These are phyloP conservation scores for Podospora pseudopauciseta DNA, from an alignment of 495 filamentous ascomycete species.

Conservation along the genomic window DNA sequence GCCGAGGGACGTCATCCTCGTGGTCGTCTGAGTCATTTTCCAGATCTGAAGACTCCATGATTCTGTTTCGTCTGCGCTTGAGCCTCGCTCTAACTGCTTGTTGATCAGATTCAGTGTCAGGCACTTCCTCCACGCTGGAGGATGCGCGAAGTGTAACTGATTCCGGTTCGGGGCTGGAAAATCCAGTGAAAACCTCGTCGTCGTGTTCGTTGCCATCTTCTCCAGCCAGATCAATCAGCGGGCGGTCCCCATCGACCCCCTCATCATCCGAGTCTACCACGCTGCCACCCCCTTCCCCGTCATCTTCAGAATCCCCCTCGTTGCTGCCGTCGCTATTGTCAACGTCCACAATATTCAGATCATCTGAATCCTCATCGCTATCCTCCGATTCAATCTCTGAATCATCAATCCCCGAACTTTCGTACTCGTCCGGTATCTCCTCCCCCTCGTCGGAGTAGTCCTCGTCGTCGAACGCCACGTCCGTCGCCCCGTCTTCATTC, in stretches of 20 bases:
- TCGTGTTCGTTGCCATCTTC: slow-evolving; percentile 9
- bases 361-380: slow-evolving; percentile 22
- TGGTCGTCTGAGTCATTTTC: neutral
- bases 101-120: neutral
- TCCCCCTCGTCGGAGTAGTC: slow-evolving; percentile 5
- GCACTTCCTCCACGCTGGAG: slow-evolving; percentile 5
- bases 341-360: slow-evolving; percentile 21
- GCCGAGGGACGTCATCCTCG: neutral
- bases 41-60: neutral
- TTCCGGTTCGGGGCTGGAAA: slow-evolving; percentile 29
- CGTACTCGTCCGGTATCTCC: slow-evolving; percentile 25
- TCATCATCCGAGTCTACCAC: neutral
- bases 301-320: neutral
- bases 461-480: slow-evolving; percentile 2
- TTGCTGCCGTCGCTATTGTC: slow-evolving; percentile 7
- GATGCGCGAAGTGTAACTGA: slow-evolving; percentile 16
- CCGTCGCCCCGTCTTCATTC: slow-evolving; percentile 7
- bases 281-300: neutral
- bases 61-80: neutral
- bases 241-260: neutral
- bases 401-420: slow-evolving; percentile 33
- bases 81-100: neutral
- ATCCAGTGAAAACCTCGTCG: slow-evolving; percentile 12
- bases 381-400: neutral
- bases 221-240: neutral